phyloP scores from a whole-genome alignment of 75 land plant genomes.

The Azolla pinnata region DNA sequence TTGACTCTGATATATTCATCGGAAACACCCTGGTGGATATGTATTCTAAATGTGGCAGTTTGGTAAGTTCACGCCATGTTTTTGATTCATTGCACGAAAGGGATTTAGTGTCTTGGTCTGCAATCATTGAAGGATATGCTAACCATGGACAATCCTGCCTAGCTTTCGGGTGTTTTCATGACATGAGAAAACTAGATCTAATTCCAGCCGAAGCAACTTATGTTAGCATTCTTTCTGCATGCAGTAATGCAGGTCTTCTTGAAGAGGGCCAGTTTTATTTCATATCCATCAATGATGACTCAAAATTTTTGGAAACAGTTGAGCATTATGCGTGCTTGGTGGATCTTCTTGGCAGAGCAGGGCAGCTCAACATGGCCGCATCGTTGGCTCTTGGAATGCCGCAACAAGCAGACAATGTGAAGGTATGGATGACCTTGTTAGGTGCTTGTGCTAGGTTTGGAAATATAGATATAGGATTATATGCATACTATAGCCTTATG shows the following conservation, averaged over 20 bases:
- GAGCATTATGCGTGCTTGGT: conserved; percentile 39
- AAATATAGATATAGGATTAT: conserved; percentile 20
- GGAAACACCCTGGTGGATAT: conserved; percentile 40
- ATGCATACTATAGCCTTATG: conserved; percentile 12
- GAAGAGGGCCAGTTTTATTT: conserved; percentile 17
- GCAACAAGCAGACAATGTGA: conserved; percentile 16
- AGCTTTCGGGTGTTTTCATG: conserved; percentile 19
- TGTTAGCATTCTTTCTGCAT: conserved; percentile 28
- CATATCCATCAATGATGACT: conserved; percentile 11
- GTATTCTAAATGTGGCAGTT: conserved; percentile 41
- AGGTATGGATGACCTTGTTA: conserved; percentile 31
- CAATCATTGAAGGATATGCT: conserved; percentile 25
- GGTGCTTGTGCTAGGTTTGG: conserved; percentile 27
- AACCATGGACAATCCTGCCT: conserved; percentile 22
- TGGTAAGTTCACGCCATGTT: conserved; percentile 11
- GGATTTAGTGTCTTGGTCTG: conserved; percentile 30
- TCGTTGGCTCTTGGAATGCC: conserved; percentile 24
- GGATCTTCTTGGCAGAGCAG: conserved; percentile 37
- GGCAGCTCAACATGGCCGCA: conserved; percentile 21
- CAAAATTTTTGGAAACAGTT: conserved; percentile 8
- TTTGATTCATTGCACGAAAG: conserved; percentile 21
- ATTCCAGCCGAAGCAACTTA: conserved; percentile 20
- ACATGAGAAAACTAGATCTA: conserved; percentile 13
- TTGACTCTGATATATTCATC: conserved; percentile 19
- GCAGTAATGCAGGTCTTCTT: conserved; percentile 29